Base-by-base conservation (phyloP, 2,329 filamentous ascomycete genomes). In the Sporothrix mexicana region DNA sequence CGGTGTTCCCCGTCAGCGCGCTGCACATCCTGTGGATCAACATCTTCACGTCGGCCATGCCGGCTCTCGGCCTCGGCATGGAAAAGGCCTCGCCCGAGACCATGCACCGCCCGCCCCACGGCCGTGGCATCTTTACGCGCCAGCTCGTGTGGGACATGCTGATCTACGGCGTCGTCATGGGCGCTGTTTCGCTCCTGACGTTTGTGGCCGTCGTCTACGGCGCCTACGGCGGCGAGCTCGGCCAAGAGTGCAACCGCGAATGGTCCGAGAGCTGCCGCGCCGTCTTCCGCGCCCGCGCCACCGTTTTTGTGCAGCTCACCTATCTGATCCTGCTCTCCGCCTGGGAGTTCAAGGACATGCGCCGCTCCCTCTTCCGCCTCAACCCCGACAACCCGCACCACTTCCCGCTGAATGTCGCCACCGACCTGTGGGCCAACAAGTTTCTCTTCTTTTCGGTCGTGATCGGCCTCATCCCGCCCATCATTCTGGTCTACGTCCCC, bases 1-100 rank as follows among this genome's bases (percentile, higher is more conserved):
- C 93, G 0, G 93, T 97, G 10, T 97, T 97, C 80, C 94, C 94
- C 4, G 88, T 97, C 61, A 90, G 93, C 0, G 93, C 94, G 0
- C 89, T 97, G 12, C 91, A 97, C 77, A 95, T 97, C 75, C 88
- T 97, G 73, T 97, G 93, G 94, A 93, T 97, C 80, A 97, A 97
- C 81, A 95, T 97, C 92, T 88, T 96, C 72, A 97, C 94, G 0
- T 95, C 93, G 55, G 93, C 91, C 1, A 90, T 96, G 80, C 94
- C 94, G 1, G 94, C 95, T 73, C 96, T 97, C 84, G 94, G 94
- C 59, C 88, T 97, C 0, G 93, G 94, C 23, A 91, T 94, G 76
- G 94, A 97, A 81, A 83, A 86, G 61, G 93, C 93, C 0, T 88
- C 91, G 0, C 86, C 88, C 1, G 92, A 95, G 78, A 91, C 97